These are phyloP conservation scores for Phytophthora uliginosa DNA, from an alignment of 352 stramenopile genomes.

Conservation along the genomic window DNA sequence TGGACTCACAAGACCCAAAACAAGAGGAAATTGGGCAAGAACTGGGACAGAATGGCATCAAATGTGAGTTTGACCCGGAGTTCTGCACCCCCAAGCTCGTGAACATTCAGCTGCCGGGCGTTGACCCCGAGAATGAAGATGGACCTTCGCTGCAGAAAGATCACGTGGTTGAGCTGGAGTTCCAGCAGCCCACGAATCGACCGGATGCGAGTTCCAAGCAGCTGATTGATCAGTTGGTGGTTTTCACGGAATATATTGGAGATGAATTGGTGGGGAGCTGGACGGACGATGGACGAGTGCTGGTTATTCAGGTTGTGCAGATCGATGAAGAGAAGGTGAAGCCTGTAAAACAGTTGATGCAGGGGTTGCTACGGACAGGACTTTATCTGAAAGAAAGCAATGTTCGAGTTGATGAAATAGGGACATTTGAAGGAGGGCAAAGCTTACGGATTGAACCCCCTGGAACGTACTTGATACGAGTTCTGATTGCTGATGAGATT, in stretches of 20 bases:
- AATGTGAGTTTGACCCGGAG: constrained; percentile 62
- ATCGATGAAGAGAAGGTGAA: constrained; percentile 49
- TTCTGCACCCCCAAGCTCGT: constrained; percentile 68
- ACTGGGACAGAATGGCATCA: constrained; percentile 21
- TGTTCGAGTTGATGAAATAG: background rate
- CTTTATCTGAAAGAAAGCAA: constrained; percentile 12
- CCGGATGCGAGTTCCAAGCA: constrained; percentile 39
- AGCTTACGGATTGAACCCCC: constrained; percentile 51
- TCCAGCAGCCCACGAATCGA: constrained; percentile 62
- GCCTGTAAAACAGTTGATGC: constrained; percentile 54
- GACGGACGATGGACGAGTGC: constrained; percentile 44
- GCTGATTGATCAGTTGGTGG: constrained; percentile 55
- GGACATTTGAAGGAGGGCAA: constrained; percentile 24
- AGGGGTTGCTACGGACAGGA: constrained; percentile 43
- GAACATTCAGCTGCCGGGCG: constrained; percentile 58
- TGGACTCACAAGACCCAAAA: background rate
- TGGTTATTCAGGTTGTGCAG: constrained; percentile 53
- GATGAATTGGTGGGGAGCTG: constrained; percentile 52
- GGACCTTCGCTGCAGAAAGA: constrained; percentile 37
- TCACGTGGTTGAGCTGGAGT: constrained; percentile 66
- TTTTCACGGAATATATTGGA: constrained; percentile 70
- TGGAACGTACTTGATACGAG: constrained; percentile 42
- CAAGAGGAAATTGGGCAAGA: constrained; percentile 3
- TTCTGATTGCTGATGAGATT: constrained; percentile 12
- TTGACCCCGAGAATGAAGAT: constrained; percentile 19